Evolutionary conservation across 371 early-diverging fungal species (phyloP).

Genomic region (Dinochytrium kinnereticum): DNA sequence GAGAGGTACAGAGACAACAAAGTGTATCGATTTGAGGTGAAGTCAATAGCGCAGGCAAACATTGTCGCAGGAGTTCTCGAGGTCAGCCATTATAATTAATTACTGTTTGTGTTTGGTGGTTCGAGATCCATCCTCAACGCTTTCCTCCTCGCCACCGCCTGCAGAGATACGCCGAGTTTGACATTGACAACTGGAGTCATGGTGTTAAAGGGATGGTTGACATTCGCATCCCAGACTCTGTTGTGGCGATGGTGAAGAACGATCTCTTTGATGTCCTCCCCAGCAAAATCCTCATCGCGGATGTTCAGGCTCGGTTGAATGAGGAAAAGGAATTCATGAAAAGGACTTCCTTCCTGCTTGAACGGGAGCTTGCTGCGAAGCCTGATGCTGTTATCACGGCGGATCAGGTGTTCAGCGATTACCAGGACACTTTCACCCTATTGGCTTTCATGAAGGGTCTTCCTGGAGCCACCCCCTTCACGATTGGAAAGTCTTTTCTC

Average conservation of each 20-base stretch:
- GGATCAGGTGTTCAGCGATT: conserved; percentile 19
- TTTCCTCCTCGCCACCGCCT: too few relatives aligned
- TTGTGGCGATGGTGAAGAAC: neutral
- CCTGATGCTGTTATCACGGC: neutral
- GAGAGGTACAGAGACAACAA: conserved; percentile 17
- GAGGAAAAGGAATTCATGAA: too few relatives aligned
- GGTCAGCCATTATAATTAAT: too few relatives aligned
- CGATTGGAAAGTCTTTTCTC: conserved; percentile 31
- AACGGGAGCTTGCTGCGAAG: neutral
- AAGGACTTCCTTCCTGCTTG: too few relatives aligned
- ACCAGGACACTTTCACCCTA: conserved; percentile 19
- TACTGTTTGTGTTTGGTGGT: too few relatives aligned
- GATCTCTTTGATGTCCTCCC: conserved; percentile 8
- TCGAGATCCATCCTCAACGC: too few relatives aligned
- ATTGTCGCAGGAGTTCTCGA: neutral
- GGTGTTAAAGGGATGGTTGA: neutral
- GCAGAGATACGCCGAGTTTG: neutral
- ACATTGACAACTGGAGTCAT: conserved; percentile 8
- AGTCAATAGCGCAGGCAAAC: neutral
- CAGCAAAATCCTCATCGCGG: conserved; percentile 18
- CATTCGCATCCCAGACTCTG: conserved; percentile 15
- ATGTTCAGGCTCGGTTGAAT: conserved; percentile 26
- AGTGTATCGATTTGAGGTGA: conserved; percentile 21
- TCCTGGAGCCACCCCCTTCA: conserved; percentile 17
- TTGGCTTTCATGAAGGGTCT: conserved; percentile 7